A percentile compares a stretch with the other conserved stretches of the same genome.
Conservation (phyloP, 2,329 filamentous ascomycete genomes). For the Colletotrichum sp. region DNA sequence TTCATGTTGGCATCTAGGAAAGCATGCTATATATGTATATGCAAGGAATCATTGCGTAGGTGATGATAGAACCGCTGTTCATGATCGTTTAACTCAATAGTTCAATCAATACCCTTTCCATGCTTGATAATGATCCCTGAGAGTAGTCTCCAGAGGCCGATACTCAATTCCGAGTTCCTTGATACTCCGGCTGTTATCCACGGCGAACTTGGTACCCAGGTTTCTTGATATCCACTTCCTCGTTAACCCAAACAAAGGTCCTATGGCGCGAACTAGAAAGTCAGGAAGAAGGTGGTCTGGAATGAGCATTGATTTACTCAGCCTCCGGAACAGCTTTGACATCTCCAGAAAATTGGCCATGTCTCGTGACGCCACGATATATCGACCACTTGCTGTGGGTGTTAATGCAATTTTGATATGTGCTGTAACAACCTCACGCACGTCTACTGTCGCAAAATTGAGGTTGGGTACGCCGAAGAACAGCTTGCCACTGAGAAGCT, state of each 20-base stretch:
- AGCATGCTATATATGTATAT: neutral
- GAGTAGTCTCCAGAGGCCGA: neutral
- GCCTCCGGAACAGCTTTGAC: neutral
- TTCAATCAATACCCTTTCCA: neutral
- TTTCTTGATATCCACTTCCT: neutral
- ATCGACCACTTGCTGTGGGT: neutral
- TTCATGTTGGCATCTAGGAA: neutral
- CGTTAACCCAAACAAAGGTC: neutral
- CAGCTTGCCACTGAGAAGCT: neutral
- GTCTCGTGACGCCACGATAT: neutral
- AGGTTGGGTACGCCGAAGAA: neutral
- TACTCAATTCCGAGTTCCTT: neutral
- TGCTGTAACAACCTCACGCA: neutral
- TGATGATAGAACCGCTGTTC: neutral
- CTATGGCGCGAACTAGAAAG: neutral
- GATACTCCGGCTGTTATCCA: neutral
- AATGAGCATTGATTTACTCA: neutral
- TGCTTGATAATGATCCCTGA: neutral
- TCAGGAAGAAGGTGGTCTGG: neutral
- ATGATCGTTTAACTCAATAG: accelerated
- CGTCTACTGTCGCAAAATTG: neutral
- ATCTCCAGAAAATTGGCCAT: neutral
- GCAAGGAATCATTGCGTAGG: neutral
- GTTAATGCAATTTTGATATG: neutral
- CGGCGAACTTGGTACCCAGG: neutral